These are phyloP conservation scores for Solanum infundibuliforme DNA, from an alignment of 257 asterid genomes.

Conservation along the genomic window DNA sequence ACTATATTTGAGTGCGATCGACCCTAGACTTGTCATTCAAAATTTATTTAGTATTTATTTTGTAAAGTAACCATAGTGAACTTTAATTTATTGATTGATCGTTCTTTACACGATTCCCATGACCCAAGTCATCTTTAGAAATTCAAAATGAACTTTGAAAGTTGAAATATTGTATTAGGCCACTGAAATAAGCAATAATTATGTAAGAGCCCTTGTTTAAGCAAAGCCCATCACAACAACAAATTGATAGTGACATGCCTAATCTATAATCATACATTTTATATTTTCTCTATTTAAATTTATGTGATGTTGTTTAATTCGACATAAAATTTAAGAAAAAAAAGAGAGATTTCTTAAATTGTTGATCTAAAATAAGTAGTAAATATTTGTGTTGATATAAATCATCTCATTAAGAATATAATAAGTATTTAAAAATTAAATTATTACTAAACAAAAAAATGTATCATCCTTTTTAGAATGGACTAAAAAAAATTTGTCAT, in stretches of 20 bases:
- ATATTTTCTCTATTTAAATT: not conserved
- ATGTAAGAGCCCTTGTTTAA: slow-evolving; percentile 38
- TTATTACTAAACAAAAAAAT: too few relatives aligned
- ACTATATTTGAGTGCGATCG: too few relatives aligned
- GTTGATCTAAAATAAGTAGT: not conserved
- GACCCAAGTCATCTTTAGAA: not conserved
- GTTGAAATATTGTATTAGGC: not conserved
- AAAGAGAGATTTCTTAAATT: too few relatives aligned
- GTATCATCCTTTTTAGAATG: too few relatives aligned
- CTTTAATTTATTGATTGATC: not conserved
- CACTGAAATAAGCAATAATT: slow-evolving; percentile 14
- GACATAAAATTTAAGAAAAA: too few relatives aligned
- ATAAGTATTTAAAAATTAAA: too few relatives aligned
- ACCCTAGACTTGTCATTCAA: too few relatives aligned
- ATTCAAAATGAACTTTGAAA: not conserved
- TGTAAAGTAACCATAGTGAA: too few relatives aligned
- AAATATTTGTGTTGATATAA: too few relatives aligned
- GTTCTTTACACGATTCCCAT: not conserved
- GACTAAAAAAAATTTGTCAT: too few relatives aligned
- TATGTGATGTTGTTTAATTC: not conserved
- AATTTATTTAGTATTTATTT: too few relatives aligned
- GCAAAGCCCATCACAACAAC: slow-evolving; percentile 24
- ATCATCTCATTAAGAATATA: too few relatives aligned
- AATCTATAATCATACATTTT: not conserved
- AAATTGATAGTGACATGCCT: not conserved